phyloP scores from a whole-genome alignment of 208 protist species.

The Strigomonas culicis region DNA sequence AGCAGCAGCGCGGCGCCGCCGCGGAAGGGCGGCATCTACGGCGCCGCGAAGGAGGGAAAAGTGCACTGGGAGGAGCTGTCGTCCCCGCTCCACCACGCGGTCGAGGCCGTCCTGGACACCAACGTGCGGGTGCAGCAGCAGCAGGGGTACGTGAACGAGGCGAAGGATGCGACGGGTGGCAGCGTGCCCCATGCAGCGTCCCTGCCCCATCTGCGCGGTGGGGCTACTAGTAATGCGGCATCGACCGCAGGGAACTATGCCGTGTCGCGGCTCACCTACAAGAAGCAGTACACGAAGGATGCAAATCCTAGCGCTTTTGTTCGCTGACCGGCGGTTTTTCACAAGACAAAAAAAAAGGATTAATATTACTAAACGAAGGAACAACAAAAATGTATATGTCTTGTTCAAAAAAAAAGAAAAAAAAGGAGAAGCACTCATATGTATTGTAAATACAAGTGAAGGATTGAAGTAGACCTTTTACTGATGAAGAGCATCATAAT shows the following conservation, averaged over 20 bases:
- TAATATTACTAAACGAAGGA: no score
- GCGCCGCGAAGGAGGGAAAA: conserved; percentile 46
- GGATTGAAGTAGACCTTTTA: no score
- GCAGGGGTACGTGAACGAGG: neutral
- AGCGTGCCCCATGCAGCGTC: neutral
- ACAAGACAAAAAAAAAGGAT: no score
- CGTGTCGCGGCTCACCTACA: conserved; percentile 25
- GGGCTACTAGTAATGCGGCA: neutral
- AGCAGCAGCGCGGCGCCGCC: conserved; percentile 4
- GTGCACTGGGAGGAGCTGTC: conserved; percentile 55
- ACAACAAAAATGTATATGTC: neutral
- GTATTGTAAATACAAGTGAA: no score
- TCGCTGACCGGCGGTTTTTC: neutral
- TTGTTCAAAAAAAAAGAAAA: neutral
- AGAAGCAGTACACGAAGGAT: conserved; percentile 5
- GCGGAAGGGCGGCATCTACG: conserved; percentile 26
- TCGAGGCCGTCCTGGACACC: conserved; percentile 16
- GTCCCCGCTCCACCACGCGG: conserved; percentile 23
- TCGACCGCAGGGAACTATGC: conserved; percentile 1
- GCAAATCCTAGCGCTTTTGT: conserved; percentile 21
- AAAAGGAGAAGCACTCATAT: no score
- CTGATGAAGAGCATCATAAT: neutral
- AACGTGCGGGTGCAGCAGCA: neutral
- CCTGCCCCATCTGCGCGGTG: neutral
- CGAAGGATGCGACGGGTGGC: neutral